Conservation (phyloP, 371 early-diverging fungal species). For the Syncephalastrum racemosum region DNA sequence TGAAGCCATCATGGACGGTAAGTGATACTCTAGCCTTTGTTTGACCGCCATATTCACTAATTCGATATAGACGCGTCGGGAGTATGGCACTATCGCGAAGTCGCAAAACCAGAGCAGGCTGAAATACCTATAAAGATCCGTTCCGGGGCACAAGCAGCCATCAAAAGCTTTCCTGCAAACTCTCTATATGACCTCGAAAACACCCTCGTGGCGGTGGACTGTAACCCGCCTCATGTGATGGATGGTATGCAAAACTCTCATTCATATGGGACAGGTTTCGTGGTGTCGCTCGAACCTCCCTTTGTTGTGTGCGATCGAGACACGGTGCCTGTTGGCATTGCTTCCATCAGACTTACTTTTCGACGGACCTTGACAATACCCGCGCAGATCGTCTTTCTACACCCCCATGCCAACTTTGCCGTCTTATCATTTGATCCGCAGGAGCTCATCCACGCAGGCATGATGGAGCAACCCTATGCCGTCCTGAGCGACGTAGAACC, state of each 20-base stretch:
- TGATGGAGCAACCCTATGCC: constrained; percentile 78
- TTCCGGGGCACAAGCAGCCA: too few species aligned
- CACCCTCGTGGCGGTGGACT: constrained; percentile 67
- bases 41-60: not conserved
- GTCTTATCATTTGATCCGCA: constrained; percentile 72
- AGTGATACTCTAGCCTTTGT: not conserved
- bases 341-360: constrained; percentile 79
- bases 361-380: constrained; percentile 79
- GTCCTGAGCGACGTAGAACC: constrained; percentile 54
- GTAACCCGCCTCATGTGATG: constrained; percentile 67
- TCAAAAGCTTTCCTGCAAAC: too few species aligned
- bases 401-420: constrained; percentile 82
- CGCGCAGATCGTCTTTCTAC: constrained; percentile 67
- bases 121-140: too few species aligned
- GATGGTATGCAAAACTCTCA: constrained; percentile 70
- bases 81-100: constrained; percentile 53
- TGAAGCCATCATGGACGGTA: constrained; percentile 74
- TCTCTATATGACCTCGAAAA: too few species aligned
- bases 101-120: too few species aligned
- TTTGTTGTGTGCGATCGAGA: constrained; percentile 77
- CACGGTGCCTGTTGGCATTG: constrained; percentile 74
- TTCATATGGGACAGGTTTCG: constrained; percentile 72
- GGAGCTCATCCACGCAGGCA: constrained; percentile 1
- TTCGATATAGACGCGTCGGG: constrained; percentile 61
- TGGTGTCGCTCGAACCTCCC: constrained; percentile 70